Evolutionary conservation across 805 yeast genomes (phyloP).

Genomic region (Pichia phayaonensis): DNA sequence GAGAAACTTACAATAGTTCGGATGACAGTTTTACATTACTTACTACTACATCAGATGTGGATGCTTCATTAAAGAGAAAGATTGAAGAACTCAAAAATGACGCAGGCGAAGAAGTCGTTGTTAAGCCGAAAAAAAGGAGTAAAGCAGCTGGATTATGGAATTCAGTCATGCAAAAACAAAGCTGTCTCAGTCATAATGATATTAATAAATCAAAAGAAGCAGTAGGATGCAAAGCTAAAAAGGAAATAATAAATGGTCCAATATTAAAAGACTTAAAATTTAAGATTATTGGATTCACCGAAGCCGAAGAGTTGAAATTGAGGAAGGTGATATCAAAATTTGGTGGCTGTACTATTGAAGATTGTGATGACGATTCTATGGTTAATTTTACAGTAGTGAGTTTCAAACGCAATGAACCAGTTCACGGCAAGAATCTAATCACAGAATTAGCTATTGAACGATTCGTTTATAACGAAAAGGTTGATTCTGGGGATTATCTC

Average conservation of each 20-base stretch:
- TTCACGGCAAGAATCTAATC: constrained; percentile 6
- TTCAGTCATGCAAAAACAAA: constrained; percentile 18
- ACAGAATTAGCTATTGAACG: constrained; percentile 28
- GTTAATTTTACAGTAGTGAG: constrained; percentile 16
- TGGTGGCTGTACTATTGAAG: constrained; percentile 14
- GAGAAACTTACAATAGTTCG: no score
- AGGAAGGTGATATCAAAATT: constrained; percentile 19
- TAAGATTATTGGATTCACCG: constrained; percentile 15
- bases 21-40: neutral
- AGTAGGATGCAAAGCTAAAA: neutral
- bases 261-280: constrained; percentile 17
- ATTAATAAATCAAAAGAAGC: neutral
- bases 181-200: neutral
- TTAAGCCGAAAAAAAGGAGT: constrained; percentile 15
- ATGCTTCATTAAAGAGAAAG: neutral
- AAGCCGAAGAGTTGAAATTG: constrained; percentile 15
- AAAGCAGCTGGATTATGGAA: constrained; percentile 15
- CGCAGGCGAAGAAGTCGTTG: constrained; percentile 15
- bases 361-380: neutral
- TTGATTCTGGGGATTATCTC: constrained; percentile 11
- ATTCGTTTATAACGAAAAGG: constrained; percentile 17
- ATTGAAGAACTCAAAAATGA: neutral
- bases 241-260: neutral
- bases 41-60: neutral
- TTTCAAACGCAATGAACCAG: constrained; percentile 10